Percentiles rank a stretch among this genome's conserved stretches.
Conservation (phyloP, 768 basidiomycete species). For the Russula dissimulans region DNA sequence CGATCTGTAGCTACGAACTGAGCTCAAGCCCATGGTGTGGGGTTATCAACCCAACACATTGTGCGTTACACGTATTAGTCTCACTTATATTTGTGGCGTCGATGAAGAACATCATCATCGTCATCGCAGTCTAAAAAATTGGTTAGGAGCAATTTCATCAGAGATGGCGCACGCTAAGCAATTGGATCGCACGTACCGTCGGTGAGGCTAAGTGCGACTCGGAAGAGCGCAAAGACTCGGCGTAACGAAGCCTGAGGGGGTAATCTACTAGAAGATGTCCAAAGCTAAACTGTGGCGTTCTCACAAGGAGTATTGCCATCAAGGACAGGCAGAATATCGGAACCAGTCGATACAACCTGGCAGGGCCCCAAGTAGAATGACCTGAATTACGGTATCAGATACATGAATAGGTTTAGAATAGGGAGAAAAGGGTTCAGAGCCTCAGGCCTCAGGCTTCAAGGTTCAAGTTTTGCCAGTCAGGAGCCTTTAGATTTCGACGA, state of each 20-base stretch:
- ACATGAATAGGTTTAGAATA: not conserved
- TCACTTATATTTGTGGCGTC: constrained; percentile 70
- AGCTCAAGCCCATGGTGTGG: not conserved
- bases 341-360: constrained; percentile 81
- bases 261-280: not conserved
- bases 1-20: constrained; percentile 87
- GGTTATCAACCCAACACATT: not conserved
- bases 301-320: constrained; percentile 66
- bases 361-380: constrained; percentile 83
- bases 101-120: constrained; percentile 71
- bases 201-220: constrained; percentile 65
- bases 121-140: constrained; percentile 47
- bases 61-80: constrained; percentile 2
- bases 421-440: too few species aligned
- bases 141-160: too few species aligned
- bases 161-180: not conserved
- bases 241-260: too few species aligned
- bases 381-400: constrained; percentile 54
- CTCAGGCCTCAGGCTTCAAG: too few species aligned
- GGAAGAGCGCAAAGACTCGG: constrained; percentile 62
- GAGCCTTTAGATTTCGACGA: too few species aligned
- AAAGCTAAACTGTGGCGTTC: constrained; percentile 8
- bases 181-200: constrained; percentile 38
- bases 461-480: too few species aligned
- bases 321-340: constrained; percentile 80